A percentile compares a stretch with the other conserved stretches of the same genome.
phyloP scores from a whole-genome alignment of 2,329 filamentous ascomycete species.

The Meredithiella fracta region DNA sequence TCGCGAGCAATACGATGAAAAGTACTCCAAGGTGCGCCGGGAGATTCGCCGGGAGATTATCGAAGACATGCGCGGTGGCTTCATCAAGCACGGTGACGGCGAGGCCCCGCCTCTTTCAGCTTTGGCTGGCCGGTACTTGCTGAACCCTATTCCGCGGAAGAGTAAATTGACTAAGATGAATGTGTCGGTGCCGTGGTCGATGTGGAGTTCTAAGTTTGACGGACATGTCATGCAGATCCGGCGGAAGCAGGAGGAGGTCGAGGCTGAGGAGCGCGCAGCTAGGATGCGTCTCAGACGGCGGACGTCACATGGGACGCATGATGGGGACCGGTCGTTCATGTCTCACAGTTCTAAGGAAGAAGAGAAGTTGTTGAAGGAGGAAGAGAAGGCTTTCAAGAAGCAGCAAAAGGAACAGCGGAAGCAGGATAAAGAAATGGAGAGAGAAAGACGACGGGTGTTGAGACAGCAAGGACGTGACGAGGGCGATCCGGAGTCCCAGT shows the following conservation, averaged over 20 bases:
- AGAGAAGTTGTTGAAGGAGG: background rate
- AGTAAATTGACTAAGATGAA: slow-evolving; percentile 11
- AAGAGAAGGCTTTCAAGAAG: slow-evolving; percentile 1
- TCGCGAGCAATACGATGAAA: slow-evolving; percentile 56
- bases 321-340: slow-evolving; percentile 4
- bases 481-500: background rate
- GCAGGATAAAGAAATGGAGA: slow-evolving; percentile 8
- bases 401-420: slow-evolving; percentile 7
- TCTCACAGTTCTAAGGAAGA: background rate
- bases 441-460: slow-evolving; percentile 11
- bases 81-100: slow-evolving; percentile 49
- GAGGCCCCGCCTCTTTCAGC: slow-evolving; percentile 75
- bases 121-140: slow-evolving; percentile 51
- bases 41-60: slow-evolving; percentile 58
- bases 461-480: background rate
- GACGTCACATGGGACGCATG: slow-evolving; percentile 2
- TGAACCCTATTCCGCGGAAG: slow-evolving; percentile 16
- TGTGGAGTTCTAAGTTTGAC: slow-evolving; percentile 83
- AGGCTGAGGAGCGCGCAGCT: slow-evolving; percentile 15
- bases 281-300: background rate
- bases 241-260: slow-evolving; percentile 29
- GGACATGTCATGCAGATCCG: slow-evolving; percentile 50
- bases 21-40: slow-evolving; percentile 51
- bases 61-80: slow-evolving; percentile 55
- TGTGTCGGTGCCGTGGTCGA: slow-evolving; percentile 41